These are phyloP conservation scores for Apiotrichum mycotoxinovorans DNA, from an alignment of 1,284 basidiomycete genomes.

Conservation along the genomic window DNA sequence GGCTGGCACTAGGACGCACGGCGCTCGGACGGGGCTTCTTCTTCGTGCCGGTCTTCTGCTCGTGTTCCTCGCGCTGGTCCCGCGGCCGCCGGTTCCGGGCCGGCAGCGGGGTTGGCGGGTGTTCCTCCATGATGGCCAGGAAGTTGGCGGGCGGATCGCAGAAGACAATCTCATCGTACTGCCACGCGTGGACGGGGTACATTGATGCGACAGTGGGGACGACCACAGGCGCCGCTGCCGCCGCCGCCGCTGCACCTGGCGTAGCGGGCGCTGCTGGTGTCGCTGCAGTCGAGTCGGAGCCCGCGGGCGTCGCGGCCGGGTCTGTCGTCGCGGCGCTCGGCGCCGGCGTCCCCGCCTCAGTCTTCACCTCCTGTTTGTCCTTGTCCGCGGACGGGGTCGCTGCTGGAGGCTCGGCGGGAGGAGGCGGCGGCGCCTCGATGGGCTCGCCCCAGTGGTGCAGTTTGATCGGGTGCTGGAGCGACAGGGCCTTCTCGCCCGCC, in stretches of 20 bases:
- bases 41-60: slow-evolving; percentile 36
- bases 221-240: neutral
- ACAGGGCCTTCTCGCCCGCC: slow-evolving; percentile 84
- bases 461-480: slow-evolving; percentile 87
- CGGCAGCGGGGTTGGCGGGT: slow-evolving; percentile 80
- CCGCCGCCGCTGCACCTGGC: neutral
- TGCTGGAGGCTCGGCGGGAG: slow-evolving; percentile 46
- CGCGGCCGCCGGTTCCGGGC: slow-evolving; percentile 55
- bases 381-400: slow-evolving; percentile 1
- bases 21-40: slow-evolving; percentile 21
- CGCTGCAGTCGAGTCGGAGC: slow-evolving; percentile 1
- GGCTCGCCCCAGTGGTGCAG: slow-evolving; percentile 82
- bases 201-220: slow-evolving; percentile 18
- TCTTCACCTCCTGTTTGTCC: neutral
- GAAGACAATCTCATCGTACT: slow-evolving; percentile 98
- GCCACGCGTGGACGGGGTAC: slow-evolving; percentile 86
- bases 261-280: slow-evolving; percentile 7
- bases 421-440: slow-evolving; percentile 54
- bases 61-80: slow-evolving; percentile 38
- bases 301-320: neutral
- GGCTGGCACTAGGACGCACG: neutral
- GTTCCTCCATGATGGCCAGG: slow-evolving; percentile 71
- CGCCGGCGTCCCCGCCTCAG: slow-evolving; percentile 8
- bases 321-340: neutral
- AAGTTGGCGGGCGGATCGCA: slow-evolving; percentile 88